Base-by-base conservation (phyloP, 768 basidiomycete genomes). In the Suillus placidus region DNA sequence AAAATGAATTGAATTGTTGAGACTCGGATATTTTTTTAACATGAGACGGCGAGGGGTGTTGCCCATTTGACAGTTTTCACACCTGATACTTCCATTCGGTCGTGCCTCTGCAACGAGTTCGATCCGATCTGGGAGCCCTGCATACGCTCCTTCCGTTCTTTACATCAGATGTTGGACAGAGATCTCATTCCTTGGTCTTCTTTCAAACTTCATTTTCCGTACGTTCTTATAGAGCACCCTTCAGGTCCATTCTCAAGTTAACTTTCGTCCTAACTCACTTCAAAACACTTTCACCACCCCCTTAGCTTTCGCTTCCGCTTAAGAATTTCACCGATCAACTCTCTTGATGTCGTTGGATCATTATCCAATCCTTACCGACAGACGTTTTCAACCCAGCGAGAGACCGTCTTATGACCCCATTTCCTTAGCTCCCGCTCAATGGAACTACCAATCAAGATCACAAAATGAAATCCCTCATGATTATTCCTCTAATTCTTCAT, bases 281-380 rank as follows among this genome's bases (percentile, higher is more conserved):
- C 52, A 54, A 40, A 55, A 56, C 34, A 42, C 35, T 35, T 40
- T 34, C 20, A 58, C 40, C 35, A 14, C n/a, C n/a, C n/a, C n/a
- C n/a, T n/a, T n/a, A n/a, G 7, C 32, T 56, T 56, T 37, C 38
- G 20, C 51, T 55, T 52, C 40, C 60, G 62, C 49, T 47, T 51
- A 16, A 23, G 3, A 35, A 35, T 60, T 38, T 60, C 49, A n/a
- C 62, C 64, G 68, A 67, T 72, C 64, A 49, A 49, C n/a, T 54
- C 62, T 34, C 34, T 42, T 35, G 62, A 76, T 76, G 77, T 76
- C 76, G 0, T 65, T 76, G 70, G 75, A 76, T 77, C 75, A 76
- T 34, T 76, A 77, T 26, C 63, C 75, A 60, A 47, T 76, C n/a
- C 75, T 77, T 52, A 7, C 72, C 9, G 76, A 77, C 10, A 71